Evolutionary conservation across 169 alveolate genomes (phyloP), one percentile per base, ranked within the genome.

Genomic region (Eimeria tenella): DNA sequence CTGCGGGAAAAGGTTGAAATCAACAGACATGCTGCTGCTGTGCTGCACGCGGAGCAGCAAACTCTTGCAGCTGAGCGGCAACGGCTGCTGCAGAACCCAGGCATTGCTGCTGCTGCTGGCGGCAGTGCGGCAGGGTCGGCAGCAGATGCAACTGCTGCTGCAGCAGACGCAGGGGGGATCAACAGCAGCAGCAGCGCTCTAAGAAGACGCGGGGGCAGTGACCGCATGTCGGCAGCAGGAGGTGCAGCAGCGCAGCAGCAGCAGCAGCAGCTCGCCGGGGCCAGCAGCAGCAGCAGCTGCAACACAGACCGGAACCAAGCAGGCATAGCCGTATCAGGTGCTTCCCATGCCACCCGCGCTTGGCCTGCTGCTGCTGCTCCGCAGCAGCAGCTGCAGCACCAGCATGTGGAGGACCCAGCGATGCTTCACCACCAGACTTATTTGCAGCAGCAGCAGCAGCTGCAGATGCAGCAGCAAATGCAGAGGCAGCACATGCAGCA

Each of bases 1-100:
- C 74, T 83, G 73, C 90, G 90, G 11, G 90, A 83, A 60, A 83
- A 83, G 77, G 90, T 83, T 49, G 74, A 19, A 60, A 65, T 83
- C 17, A 83, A 83, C 90, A 56, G 68, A 23, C 90, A 83, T 8
- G 65, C 65, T 60, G 90, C 90, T 19, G 63, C 90, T 42, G 63
- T 83, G 74, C 63, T 83, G 25, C 90, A 83, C 49, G 25, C 25
- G 25, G 90, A 83, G 77, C 90, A 83, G 60, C 90, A 83, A 31
- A 63, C 74, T 11, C 77, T 83, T 3, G 74, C 68, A 42, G 68
- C 65, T 23, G 90, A 83, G 60, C 90, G 90, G 4, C 74, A 83
- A 56, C 63, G 65, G 50, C 90, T 83, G 60, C 74, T 83, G 25
- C 77, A 83, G 23, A 68, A 68, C 31, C 23, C 86, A 9, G 13